These are phyloP conservation scores for Aspergillus hiratsukae DNA, from an alignment of 2,329 filamentous ascomycete genomes.

Conservation along the genomic window DNA sequence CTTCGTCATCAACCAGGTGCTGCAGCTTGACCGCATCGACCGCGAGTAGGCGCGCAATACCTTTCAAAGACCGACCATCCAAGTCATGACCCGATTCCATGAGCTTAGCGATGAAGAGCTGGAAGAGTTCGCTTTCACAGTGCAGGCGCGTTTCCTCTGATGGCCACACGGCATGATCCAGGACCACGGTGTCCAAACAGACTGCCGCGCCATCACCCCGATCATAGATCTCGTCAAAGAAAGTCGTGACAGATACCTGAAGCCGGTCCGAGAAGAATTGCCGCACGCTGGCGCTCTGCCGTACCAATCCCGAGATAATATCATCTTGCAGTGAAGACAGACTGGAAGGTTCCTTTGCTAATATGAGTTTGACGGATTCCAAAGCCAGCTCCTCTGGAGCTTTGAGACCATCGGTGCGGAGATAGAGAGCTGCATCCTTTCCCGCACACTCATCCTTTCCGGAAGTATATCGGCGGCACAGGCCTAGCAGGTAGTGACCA, in stretches of 20 bases:
- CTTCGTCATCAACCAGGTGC: conserved; percentile 59
- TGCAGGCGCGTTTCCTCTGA: conserved; percentile 39
- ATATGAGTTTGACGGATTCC: conserved; percentile 41
- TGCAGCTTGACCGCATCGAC: conserved; percentile 49
- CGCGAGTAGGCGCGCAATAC: conserved; percentile 55
- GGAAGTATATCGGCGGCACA: conserved; percentile 41
- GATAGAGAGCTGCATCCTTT: conserved; percentile 41
- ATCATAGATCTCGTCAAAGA: conserved; percentile 47
- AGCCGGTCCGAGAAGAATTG: conserved; percentile 41
- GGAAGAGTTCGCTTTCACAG: conserved; percentile 46
- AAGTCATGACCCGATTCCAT: conserved; percentile 85
- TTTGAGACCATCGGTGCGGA: conserved; percentile 41
- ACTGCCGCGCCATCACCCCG: conserved; percentile 45
- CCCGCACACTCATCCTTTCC: conserved; percentile 41
- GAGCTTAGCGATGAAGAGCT: conserved; percentile 75
- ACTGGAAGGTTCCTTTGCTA: conserved; percentile 32
- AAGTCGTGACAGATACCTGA: conserved; percentile 41
- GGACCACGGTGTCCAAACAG: conserved; percentile 43
- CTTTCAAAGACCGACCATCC: conserved; percentile 57
- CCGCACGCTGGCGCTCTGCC: conserved; percentile 40
- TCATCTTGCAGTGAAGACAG: conserved; percentile 42
- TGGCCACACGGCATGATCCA: conserved; percentile 44
- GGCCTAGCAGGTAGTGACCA: conserved; percentile 41
- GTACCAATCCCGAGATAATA: conserved; percentile 44
- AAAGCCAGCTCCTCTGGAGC: conserved; percentile 40